Evolutionary conservation across 2,329 filamentous ascomycete species (phyloP), one percentile per base, ranked within the genome.

Genomic region (Helminthosporium solani): DNA sequence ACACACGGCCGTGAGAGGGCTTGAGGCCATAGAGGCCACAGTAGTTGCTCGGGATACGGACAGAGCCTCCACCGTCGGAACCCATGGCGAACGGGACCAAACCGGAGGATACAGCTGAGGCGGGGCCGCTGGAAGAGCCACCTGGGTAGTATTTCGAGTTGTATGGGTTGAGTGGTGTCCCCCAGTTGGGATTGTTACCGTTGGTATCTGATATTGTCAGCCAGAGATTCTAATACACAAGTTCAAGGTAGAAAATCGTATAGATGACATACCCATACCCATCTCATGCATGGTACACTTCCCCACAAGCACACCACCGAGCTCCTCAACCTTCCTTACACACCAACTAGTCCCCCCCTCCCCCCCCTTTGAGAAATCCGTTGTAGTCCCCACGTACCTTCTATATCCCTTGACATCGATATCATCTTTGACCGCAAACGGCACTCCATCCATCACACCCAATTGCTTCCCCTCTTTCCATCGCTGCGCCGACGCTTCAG

Each of bases 21-120:
- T 96, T 95, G 47, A 96, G 77, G 2, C 90, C 90, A 69, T 86
- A 95, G 18, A 89, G 73, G 39, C 89, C 88, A 66, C 88, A 94
- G 73, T 87, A 92, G 25, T 79, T 78, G 0, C 84, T 73, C 0
- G 89, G 89, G 30, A 94, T 81, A 31, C 89, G 83, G 46, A 89
- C 80, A 49, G 84, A 88, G 49, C 88, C 88, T 30, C 88, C 87
- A 1, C 87, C 86, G 58, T 92, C 88, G 5, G 66, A 63, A 30
- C 87, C 89, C 20, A 91, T 75, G 1, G 82, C 80, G 50, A 90
- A 83, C n/a, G 88, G 88, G 2, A 91, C 77, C 19, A 94, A 71
- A 2, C 88, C 88, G 7, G 82, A 79, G 16, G 79, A 79, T 20
- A 91, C 77, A 11, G 83, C 80, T 42, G 89, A 92, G 0, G 78